Conservation (phyloP, 2,329 filamentous ascomycete genomes). For the Ophiostoma populinum region DNA sequence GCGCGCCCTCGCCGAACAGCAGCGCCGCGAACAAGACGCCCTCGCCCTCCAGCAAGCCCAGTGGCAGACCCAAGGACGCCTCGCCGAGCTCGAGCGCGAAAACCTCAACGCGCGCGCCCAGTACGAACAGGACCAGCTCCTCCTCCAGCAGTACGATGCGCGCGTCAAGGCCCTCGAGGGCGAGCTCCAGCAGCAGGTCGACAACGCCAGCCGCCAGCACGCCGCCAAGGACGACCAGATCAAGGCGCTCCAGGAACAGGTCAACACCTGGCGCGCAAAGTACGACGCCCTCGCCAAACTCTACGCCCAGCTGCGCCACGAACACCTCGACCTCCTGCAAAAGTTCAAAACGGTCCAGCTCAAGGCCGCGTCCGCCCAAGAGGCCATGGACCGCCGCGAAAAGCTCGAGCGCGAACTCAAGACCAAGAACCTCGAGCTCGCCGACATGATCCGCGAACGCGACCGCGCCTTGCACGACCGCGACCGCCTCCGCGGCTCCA, state of each 20-base stretch:
- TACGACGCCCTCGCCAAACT: constrained; percentile 94
- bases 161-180: constrained; percentile 84
- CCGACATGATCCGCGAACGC: constrained; percentile 94
- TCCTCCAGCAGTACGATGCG: constrained; percentile 92
- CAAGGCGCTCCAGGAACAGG: constrained; percentile 79
- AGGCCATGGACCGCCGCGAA: constrained; percentile 87
- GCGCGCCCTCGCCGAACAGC: constrained; percentile 69
- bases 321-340: constrained; percentile 85
- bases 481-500: constrained; percentile 68
- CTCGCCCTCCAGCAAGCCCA: constrained; percentile 75
- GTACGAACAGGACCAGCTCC: constrained; percentile 91
- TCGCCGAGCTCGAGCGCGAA: constrained; percentile 88
- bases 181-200: constrained; percentile 67
- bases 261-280: constrained; percentile 94
- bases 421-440: constrained; percentile 97
- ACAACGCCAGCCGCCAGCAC: constrained; percentile 71
- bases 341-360: constrained; percentile 94
- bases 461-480: constrained; percentile 88
- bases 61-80: constrained; percentile 86
- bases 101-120: constrained; percentile 88
- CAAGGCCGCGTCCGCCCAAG: constrained; percentile 91
- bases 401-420: constrained; percentile 96
- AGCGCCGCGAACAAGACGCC: constrained; percentile 78
- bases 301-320: constrained; percentile 87
- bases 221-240: constrained; percentile 90